Evolutionary conservation across 1,139 yeast genomes (phyloP).

Genomic region (Scheffersomyces parashehatae): DNA sequence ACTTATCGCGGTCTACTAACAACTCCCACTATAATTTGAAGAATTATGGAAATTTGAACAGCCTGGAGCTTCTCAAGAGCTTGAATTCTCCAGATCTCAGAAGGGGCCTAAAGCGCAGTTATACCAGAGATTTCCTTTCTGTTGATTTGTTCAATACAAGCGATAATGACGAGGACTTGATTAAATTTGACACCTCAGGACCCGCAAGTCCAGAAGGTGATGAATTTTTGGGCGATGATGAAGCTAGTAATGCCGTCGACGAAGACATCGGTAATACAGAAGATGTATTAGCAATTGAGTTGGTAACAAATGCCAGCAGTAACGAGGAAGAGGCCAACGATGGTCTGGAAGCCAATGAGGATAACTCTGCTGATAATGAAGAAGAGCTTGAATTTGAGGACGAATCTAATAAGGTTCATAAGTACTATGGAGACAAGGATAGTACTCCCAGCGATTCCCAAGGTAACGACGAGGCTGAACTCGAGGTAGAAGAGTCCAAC

Average conservation of each 20-base stretch:
- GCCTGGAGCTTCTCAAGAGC: conserved; percentile 1
- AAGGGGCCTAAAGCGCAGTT: conserved; percentile 1
- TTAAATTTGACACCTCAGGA: background rate
- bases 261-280: background rate
- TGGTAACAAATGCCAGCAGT: conserved; percentile 3
- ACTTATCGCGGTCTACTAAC: conserved; percentile 19
- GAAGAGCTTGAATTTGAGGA: conserved; percentile 7
- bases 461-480: too few species aligned
- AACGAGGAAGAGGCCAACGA: conserved; percentile 13
- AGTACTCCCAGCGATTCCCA: too few species aligned
- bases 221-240: conserved; percentile 1
- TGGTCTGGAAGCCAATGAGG: conserved; percentile 10
- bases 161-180: background rate
- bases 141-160: background rate
- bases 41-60: background rate
- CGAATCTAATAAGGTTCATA: background rate
- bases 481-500: too few species aligned
- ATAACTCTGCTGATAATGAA: conserved; percentile 9
- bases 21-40: conserved; percentile 20
- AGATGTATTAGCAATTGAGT: background rate
- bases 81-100: conserved; percentile 5
- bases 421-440: background rate
- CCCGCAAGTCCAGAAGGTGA: conserved; percentile 1
- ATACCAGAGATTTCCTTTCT: background rate
- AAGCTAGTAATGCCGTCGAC: background rate